These are phyloP conservation scores for Thermothelomyces thermophilus DNA, from an alignment of 2,329 filamentous ascomycete species.

Conservation along the genomic window DNA sequence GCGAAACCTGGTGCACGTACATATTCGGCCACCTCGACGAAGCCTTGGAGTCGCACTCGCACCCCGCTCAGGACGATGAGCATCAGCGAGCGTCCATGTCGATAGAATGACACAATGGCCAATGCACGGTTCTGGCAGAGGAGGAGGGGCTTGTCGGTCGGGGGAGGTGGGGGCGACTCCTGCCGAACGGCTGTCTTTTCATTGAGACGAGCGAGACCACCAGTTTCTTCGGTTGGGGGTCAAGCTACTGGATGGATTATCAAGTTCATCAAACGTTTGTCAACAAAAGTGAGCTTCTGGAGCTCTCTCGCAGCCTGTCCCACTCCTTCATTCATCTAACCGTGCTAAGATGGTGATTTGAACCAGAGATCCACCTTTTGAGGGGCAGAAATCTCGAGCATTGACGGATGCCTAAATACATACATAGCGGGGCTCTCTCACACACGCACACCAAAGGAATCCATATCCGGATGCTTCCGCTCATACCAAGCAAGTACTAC, in stretches of 20 bases:
- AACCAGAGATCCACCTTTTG: background rate
- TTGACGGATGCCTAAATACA: slow-evolving; percentile 6
- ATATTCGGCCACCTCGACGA: background rate
- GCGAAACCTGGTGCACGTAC: background rate
- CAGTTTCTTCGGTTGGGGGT: too few species aligned
- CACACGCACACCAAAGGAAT: too few species aligned
- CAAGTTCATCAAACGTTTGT: too few species aligned
- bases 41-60: background rate
- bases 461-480: background rate
- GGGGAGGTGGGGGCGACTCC: too few species aligned
- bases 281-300: too few species aligned
- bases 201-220: too few species aligned
- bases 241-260: too few species aligned
- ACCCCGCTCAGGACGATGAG: background rate
- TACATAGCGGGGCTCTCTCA: background rate
- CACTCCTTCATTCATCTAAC: too few species aligned
- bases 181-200: too few species aligned
- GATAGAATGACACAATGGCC: background rate
- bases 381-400: slow-evolving; percentile 4
- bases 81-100: background rate
- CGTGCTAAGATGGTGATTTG: too few species aligned
- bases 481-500: background rate
- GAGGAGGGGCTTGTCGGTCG: too few species aligned
- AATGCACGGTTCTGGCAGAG: background rate
- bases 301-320: too few species aligned